Conservation (phyloP, 257 asterid genomes). For the Pogostemon cablin region DNA sequence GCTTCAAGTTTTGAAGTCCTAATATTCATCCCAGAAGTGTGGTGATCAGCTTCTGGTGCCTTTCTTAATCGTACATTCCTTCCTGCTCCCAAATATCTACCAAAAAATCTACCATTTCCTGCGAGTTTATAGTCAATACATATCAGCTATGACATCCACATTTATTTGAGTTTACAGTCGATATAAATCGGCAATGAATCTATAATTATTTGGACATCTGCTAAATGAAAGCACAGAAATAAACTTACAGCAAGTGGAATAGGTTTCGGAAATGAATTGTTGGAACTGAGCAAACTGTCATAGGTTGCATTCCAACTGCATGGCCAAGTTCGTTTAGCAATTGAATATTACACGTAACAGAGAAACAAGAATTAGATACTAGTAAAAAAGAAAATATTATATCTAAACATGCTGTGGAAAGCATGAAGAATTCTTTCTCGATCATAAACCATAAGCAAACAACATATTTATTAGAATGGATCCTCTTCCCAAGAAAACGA, state of each 20-base stretch:
- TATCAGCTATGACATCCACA: background rate
- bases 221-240: constrained; percentile 3
- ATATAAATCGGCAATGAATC: background rate
- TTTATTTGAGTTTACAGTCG: constrained; percentile 19
- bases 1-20: background rate
- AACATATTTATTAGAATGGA: no score
- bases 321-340: constrained; percentile 37
- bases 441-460: background rate
- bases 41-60: constrained; percentile 4
- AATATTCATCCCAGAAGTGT: background rate
- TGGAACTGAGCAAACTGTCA: constrained; percentile 75
- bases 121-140: constrained; percentile 30
- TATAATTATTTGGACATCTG: background rate
- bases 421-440: background rate
- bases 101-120: constrained; percentile 88
- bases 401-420: background rate
- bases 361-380: background rate
- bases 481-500: no score
- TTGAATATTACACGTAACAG: background rate
- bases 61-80: constrained; percentile 65
- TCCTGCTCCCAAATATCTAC: constrained; percentile 89
- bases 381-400: background rate
- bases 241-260: constrained; percentile 78
- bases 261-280: constrained; percentile 76
- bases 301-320: constrained; percentile 93